Base-by-base conservation (phyloP, 169 alveolate genomes). In the Eimeria maxima region DNA sequence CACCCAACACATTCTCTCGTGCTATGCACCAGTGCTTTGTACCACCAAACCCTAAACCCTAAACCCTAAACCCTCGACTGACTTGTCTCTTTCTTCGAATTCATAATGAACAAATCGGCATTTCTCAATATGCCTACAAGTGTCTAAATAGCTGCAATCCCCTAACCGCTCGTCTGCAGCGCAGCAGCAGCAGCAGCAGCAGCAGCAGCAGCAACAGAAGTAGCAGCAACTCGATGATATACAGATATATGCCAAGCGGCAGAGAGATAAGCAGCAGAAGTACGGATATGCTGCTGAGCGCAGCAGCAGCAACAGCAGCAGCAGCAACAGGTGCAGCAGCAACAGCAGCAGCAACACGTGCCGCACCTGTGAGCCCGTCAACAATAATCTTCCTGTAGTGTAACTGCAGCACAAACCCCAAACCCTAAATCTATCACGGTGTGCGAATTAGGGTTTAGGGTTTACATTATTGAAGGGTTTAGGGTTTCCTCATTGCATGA, bases 91-190 rank as follows among this genome's bases (percentile, higher is more conserved):
- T 93, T 78, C 74, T 95, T 98, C 99, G 44, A 98, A 97, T 80
- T 98, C 98, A 96, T 99, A 99, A 97, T 99, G 99, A 53, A 98
- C 99, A 95, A 97, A 99, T 71, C 98, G 97, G 95, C 99, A 99
- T 42, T 98, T 97, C 90, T 98, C 99, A 94, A 98, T 98, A 95
- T 98, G 99, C 47, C 99, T 95, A 95, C 99, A 99, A 8, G 99
- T 98, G 95, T 99, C 99, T 95, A 99, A 95, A 96, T 99, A 98
- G 45, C 99, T 98, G 95, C 99, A 99, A 96, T 98, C 99, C 99
- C 89, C 57, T 50, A 50, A 50, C 11, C 57, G 57, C 57, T 50
- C 57, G 11, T 50, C 57, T 50, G 57, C 57, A 50, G 57, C 57
- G 57, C 57, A 50, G 57, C 57, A 50, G 57, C 57, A 50, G 57